These are phyloP conservation scores for Anthostomella pinea DNA, from an alignment of 2,329 filamentous ascomycete species.

Conservation along the genomic window DNA sequence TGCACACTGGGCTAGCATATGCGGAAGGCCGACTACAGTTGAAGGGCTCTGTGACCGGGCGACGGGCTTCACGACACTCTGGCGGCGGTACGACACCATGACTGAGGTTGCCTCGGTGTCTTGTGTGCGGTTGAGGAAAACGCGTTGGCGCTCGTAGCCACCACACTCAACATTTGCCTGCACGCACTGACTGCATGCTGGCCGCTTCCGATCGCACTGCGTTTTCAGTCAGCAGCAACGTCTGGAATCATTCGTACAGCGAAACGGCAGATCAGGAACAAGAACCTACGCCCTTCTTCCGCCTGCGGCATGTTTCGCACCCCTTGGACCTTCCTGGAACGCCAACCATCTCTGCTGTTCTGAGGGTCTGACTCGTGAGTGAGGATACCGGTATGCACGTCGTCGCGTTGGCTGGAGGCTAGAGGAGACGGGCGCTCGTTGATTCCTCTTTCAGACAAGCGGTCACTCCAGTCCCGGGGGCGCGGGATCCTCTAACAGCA, in stretches of 20 bases:
- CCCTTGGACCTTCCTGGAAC: constrained; percentile 19
- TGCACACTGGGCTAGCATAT: constrained; percentile 9
- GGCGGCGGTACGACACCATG: constrained; percentile 10
- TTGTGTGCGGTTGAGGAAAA: constrained; percentile 17
- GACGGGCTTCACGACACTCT: neutral
- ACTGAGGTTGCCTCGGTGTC: constrained; percentile 5
- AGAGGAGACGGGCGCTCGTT: neutral
- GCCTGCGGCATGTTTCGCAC: constrained; percentile 15
- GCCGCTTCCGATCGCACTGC: constrained; percentile 11
- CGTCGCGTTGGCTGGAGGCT: neutral
- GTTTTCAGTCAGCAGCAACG: neutral
- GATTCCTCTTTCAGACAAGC: neutral
- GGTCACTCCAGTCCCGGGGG: no score
- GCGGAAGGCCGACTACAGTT: constrained; percentile 6
- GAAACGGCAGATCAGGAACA: no score
- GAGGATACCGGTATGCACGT: neutral
- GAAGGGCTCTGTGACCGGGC: neutral
- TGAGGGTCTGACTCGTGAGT: neutral
- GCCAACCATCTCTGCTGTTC: constrained; percentile 12
- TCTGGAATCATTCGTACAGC: neutral
- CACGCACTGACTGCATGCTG: constrained; percentile 14
- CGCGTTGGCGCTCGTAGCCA: constrained; percentile 12
- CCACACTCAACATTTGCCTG: constrained; percentile 14
- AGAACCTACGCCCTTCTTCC: constrained; percentile 14
- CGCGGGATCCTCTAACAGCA: no score